Conservation (phyloP, 2,329 filamentous ascomycete species). For the Didymella keratinophila region DNA sequence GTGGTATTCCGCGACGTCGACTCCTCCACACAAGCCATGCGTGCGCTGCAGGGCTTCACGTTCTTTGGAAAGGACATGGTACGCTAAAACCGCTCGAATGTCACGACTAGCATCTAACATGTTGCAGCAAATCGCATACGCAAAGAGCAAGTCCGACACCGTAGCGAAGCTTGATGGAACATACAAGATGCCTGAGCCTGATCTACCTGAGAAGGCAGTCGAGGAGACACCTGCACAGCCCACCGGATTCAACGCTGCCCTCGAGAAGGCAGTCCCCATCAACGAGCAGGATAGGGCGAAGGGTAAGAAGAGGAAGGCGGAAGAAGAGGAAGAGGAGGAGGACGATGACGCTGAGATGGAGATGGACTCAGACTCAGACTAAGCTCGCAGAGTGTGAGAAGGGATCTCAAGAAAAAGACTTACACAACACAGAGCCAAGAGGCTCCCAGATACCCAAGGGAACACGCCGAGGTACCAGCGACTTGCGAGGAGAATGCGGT, state of each 20-base stretch:
- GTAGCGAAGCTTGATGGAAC: conserved; percentile 92
- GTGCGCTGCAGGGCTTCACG: conserved; percentile 82
- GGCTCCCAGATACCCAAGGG: not conserved
- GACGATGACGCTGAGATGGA: conserved; percentile 56
- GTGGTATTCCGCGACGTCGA: conserved; percentile 89
- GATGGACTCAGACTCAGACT: conserved; percentile 70
- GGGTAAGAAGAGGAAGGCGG: conserved; percentile 72
- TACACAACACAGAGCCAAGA: not conserved
- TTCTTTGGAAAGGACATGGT: conserved; percentile 90
- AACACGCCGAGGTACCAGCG: not conserved
- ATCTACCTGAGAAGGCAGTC: conserved; percentile 27
- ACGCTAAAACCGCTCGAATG: conserved; percentile 42
- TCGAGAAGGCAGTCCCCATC: conserved; percentile 42
- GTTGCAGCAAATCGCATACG: conserved; percentile 86
- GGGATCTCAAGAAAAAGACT: not conserved
- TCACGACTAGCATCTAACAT: not conserved
- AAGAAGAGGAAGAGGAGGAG: conserved; percentile 64
- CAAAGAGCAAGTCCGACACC: conserved; percentile 85
- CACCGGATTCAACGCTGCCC: conserved; percentile 50
- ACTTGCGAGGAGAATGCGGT: not conserved
- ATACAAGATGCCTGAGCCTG: conserved; percentile 71
- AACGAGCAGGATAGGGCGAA: conserved; percentile 58
- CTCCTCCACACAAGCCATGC: conserved; percentile 92
- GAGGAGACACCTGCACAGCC: conserved; percentile 50
- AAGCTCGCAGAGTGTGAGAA: not conserved